Evolutionary conservation across 2,329 filamentous ascomycete species (phyloP).

Genomic region (Cordyceps javanica): DNA sequence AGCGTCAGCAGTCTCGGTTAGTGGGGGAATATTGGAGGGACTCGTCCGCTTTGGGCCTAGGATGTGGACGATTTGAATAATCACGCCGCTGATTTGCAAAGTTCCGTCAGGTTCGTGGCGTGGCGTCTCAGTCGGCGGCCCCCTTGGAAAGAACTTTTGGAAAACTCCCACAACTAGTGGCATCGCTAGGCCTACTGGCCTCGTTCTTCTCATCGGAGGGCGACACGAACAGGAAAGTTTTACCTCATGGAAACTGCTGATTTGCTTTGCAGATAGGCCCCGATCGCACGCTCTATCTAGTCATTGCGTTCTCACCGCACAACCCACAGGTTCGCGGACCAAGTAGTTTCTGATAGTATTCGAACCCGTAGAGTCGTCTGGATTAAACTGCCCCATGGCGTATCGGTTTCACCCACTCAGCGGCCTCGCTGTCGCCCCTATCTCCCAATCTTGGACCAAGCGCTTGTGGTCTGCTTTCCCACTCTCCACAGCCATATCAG

Average conservation of each 20-base stretch:
- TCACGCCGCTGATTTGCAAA: not conserved
- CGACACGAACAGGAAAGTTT: not conserved
- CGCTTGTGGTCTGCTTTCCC: no score
- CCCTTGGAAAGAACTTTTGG: constrained; percentile 9
- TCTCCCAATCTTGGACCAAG: no score
- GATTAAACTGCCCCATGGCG: not conserved
- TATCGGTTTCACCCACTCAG: no score
- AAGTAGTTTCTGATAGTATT: not conserved
- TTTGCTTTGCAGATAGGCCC: no score
- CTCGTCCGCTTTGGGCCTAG: not conserved
- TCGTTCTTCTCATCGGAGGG: not conserved
- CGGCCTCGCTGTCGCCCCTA: no score
- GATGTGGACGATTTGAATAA: not conserved
- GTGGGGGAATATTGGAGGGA: not conserved
- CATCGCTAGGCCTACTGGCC: not conserved
- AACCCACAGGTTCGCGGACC: not conserved
- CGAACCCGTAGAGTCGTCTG: not conserved
- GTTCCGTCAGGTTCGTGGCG: not conserved
- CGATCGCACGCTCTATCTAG: no score
- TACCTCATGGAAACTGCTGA: constrained; percentile 7
- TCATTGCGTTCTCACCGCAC: not conserved
- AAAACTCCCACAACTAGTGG: not conserved
- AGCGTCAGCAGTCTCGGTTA: not conserved
- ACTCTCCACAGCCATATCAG: no score
- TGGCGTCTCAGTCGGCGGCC: not conserved